Evolutionary conservation across 1,139 yeast species (phyloP), one percentile per base, ranked within the genome.

Genomic region (Magnusiomyces suaveolens): DNA sequence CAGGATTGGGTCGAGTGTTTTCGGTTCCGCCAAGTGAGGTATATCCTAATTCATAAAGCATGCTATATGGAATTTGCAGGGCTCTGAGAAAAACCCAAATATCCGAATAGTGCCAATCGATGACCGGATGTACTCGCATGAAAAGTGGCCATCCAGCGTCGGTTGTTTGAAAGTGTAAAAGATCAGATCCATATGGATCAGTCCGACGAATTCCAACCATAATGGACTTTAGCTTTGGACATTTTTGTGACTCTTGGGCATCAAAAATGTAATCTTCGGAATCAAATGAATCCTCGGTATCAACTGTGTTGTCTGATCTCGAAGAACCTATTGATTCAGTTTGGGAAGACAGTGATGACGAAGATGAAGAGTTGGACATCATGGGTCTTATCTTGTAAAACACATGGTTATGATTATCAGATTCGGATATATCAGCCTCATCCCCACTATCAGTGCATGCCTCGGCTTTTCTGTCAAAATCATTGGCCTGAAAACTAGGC

Each of bases 101-200:
- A 56, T 87, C 87, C 29, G 76, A 77, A 62, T 85, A 87, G 48
- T 77, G 77, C 96, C 96, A 88, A 53, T 85, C 84, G 51, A 88
- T 73, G 14, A 88, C 83, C 0, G 96, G 96, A 63, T 87, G 92
- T 10, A 87, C 75, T 50, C 96, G 71, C 60, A 82, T 69, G 66
- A 88, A 88, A 43, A 73, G 71, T n/a, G 96, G 96, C 96, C 96
- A 88, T 53, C 87, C 81, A 59, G 81, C 84, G 65, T 88, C 96
- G 0, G 96, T 88, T 44, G 64, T 67, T 62, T 86, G 89, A 57
- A 83, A 77, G 54, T 75, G 75, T 18, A 72, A 60, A 41, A 88
- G 72, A 16, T 70, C 60, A 1, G 70, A 69, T 0, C 94, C 89
- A 64, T 77, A 84, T 0, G 96, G 96, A 64, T 88, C 96, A 2